Evolutionary conservation across 768 basidiomycete species (phyloP), one percentile per base, ranked within the genome.

Genomic region (Tulasnella sp.): DNA sequence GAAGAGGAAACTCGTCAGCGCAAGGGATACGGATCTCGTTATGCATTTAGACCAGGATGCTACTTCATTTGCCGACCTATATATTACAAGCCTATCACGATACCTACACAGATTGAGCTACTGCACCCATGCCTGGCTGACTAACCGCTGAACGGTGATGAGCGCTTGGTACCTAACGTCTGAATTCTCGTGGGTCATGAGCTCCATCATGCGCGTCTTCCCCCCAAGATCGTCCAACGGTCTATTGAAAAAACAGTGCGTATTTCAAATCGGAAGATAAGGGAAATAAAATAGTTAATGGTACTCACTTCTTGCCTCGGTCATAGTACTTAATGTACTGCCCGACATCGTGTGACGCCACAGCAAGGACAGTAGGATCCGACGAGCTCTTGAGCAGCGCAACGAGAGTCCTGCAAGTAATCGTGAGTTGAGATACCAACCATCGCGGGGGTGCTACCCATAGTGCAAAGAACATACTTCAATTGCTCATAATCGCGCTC

Each of bases 161-260:
- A 98, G 75, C 1, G 93, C 92, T 60, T 86, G 85, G 76, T 98
- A 99, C 65, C 91, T 82, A 56, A 97, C 92, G 66, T 98, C 88
- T 21, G 86, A 75, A 69, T 92, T 83, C 30, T 79, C 73, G 70
- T 97, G 90, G 0, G 85, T 82, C 90, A 98, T 94, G 53, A 99
- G 78, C 68, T 92, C 87, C 88, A 91, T 91, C 3, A 87, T 85
- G 24, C 84, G 78, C 2, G 79, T 80, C 73, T 99, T 99, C 2
- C 82, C 96, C 44, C 88, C 87, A 30, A 94, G 75, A 62, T 92
- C 86, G 26, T 86, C 84, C 49, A 97, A 78, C 38, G 83, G 73
- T 68, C 92, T 94, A 66, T 1, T 38, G 41, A 26, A 8, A 47
- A n/a, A 43, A 13, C 27, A 42, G 13, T 21, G 26, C 17, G 26